Conservation (phyloP, 202 grass and related monocot species). For the Musa balbisiana region DNA sequence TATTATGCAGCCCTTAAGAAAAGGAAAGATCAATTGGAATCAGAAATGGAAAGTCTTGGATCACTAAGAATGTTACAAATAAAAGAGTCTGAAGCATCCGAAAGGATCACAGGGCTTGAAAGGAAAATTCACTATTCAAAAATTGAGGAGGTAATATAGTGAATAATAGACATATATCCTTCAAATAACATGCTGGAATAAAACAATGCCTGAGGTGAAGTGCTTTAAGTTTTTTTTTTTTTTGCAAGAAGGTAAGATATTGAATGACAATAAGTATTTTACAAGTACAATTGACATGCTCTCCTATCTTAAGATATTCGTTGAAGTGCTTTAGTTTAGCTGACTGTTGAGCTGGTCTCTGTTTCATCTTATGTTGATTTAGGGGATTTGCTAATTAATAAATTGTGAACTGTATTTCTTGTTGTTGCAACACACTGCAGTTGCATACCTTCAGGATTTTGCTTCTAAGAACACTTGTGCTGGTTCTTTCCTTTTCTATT, state of each 20-base stretch:
- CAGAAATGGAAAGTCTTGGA: constrained; percentile 72
- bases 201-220: neutral
- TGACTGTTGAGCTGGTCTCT: neutral
- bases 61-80: constrained; percentile 80
- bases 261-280: no score
- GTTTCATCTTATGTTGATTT: neutral
- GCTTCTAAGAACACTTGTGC: no score
- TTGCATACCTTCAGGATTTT: no score
- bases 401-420: neutral
- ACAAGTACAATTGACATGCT: no score
- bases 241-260: no score
- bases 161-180: constrained; percentile 16
- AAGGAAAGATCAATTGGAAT: constrained; percentile 62
- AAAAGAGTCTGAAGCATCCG: constrained; percentile 78
- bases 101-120: constrained; percentile 87
- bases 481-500: no score
- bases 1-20: constrained; percentile 74
- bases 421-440: no score
- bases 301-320: no score
- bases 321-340: neutral
- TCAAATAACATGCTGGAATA: neutral
- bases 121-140: constrained; percentile 84
- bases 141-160: constrained; percentile 64
- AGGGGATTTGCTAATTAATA: neutral
- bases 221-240: no score